Evolutionary conservation across 495 filamentous ascomycete genomes (phyloP), one percentile per base, ranked within the genome.

Genomic region (Niebla homalea): DNA sequence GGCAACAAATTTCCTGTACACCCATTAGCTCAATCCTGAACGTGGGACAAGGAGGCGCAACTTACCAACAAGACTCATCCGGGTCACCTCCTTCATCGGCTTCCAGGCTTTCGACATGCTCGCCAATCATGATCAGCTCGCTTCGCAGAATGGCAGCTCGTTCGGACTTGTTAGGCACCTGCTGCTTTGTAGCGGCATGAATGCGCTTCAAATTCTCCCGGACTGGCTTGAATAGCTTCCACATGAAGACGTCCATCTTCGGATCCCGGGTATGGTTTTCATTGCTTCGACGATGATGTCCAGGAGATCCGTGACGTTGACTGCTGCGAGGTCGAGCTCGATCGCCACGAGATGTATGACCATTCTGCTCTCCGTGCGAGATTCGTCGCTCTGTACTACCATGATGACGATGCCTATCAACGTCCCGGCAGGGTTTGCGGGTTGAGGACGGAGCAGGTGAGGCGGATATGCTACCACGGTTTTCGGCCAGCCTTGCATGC

Each of bases 101-200:
- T 35, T 72, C 46, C 10, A 65, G 67, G 46, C 51, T 52, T 35
- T 62, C 59, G 40, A 76, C 72, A 45, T 71, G 72, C 41, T 71
- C 68, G 19, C 73, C 73, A 56, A 76, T 73, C 46, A 67, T 70
- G 36, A 65, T 57, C 47, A 76, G 66, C 15, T 73, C 69, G 29
- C 56, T 62, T 25, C 72, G 61, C 21, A 80, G 62, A n/a, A 75
- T 66, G 36, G 63, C 64, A 19, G 82, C 76, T 14, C 81, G 70
- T 48, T 74, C 71, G 29, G 72, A 66, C 55, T 79, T 76, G 39
- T 72, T 73, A 35, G 77, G 79, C 42, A 80, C 73, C 39, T 75
- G 73, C 52, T 79, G 77, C 51, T 77, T 81, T 0, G 77, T 84
- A n/a, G 81, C 79, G 43, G 65, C 66, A 16, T 70, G 64, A 3